Percentiles rank a stretch among this genome's conserved stretches.
Evolutionary conservation across 2,329 filamentous ascomycete species (phyloP).

Genomic region (Microcera coccophila): DNA sequence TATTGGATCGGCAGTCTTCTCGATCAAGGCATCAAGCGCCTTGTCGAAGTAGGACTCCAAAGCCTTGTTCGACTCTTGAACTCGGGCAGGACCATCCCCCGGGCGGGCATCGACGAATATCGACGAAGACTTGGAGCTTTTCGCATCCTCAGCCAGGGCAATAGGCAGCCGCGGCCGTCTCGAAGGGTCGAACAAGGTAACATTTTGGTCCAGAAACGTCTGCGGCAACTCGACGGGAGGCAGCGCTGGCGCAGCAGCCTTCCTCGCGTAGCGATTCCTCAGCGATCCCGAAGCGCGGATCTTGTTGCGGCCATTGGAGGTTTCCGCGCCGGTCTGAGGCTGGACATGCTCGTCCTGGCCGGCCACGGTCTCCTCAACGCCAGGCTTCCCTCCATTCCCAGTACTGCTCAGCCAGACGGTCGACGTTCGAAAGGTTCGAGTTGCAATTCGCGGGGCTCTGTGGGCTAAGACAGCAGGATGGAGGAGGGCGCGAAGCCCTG

Average conservation of each 20-base stretch:
- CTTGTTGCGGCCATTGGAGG: conserved; percentile 25
- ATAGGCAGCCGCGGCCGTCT: conserved; percentile 28
- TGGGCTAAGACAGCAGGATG: conserved; percentile 25
- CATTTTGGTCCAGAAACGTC: conserved; percentile 52
- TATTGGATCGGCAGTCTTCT: conserved; percentile 16
- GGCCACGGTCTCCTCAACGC: conserved; percentile 21
- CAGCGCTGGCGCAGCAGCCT: conserved; percentile 37
- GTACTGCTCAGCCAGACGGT: conserved; percentile 16
- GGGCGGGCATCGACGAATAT: conserved; percentile 26
- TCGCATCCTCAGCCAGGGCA: conserved; percentile 32
- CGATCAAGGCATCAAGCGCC: conserved; percentile 20
- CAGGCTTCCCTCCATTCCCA: conserved; percentile 26
- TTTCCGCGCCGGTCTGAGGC: conserved; percentile 26
- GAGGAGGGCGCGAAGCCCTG: conserved; percentile 28
- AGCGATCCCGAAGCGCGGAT: conserved; percentile 21
- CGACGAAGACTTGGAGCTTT: conserved; percentile 29
- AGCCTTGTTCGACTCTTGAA: conserved; percentile 22
- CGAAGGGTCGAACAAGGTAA: conserved; percentile 34
- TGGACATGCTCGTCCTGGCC: conserved; percentile 28
- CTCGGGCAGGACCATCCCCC: conserved; percentile 17
- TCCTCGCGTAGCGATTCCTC: conserved; percentile 32
- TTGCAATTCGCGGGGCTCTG: conserved; percentile 21
- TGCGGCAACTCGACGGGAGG: conserved; percentile 54
- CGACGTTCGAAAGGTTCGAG: conserved; percentile 22
- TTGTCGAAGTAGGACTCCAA: conserved; percentile 33